Evolutionary conservation across 2,329 filamentous ascomycete species (phyloP), one percentile per base, ranked within the genome.

Genomic region (Fusarium caatingaense): DNA sequence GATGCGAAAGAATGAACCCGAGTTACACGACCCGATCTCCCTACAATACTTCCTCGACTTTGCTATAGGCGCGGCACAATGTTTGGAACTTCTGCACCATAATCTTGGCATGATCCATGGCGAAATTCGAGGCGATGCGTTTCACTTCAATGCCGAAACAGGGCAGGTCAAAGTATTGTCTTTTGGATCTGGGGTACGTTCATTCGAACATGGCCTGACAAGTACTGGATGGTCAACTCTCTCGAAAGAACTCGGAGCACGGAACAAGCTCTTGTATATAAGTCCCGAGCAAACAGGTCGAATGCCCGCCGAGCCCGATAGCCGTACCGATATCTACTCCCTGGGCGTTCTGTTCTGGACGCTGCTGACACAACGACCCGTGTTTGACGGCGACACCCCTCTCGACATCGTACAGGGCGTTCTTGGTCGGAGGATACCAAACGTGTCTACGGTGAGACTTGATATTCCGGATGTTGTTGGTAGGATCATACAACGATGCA

Each of bases 211-310:
- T 80, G 93, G 94, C 7, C 84, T 98, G 51, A 90, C 88, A 10
- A 95, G 93, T 74, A 91, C 92, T 21, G 94, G 94, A 34, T 98
- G 95, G 95, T 92, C 91, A 13, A 87, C 88, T 1, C 82, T 98
- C 12, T 95, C 93, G 15, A 91, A 92, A 64, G 93, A 98, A 78
- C 81, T 94, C 10, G 94, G 94, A 4, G 93, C 94, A 42, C 94
- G 93, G 80, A 91, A 94, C 76, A 97, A 97, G 80, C 84, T 98
- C 21, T 89, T 94, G 54, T 98, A 93, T 77, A 97, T 98, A 77
- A 95, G 94, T 48, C 94, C 95, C 0, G 95, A 98, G 77, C 95
- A 98, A 82, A 98, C 95, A 4, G 95, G 95, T 16, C 90, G 95
- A 21, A 92, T 98, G 87, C 93, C 94, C 5, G 93, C 93, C 6